Base-by-base conservation (phyloP, 805 yeast genomes). In the Pichia ethanolica region DNA sequence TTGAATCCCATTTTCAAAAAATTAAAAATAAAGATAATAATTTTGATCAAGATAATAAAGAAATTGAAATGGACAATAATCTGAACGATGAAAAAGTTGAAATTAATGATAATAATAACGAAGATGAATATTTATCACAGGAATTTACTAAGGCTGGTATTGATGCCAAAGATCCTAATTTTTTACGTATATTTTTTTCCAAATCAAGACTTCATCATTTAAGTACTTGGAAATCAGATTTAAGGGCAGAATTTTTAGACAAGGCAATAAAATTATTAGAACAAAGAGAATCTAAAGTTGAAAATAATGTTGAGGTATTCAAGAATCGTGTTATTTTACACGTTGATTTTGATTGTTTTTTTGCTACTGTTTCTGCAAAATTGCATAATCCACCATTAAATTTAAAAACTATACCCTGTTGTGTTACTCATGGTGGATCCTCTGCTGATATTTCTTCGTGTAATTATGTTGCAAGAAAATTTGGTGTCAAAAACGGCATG, bases 261-360 rank as follows among this genome's bases (percentile, higher is more conserved):
- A 66, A 65, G 44, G 79, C 84, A 12, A 56, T 78, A 1, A 59
- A 58, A 5, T 56, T 44, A 13, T 52, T 48, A 35, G 35, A 49
- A 33, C 46, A 46, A 46, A 37, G 60, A 42, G 42, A 47, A 34
- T 5, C 4, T 5, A 10, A 3, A 5, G 13, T 9, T 13, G 5
- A 5, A 11, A 14, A n/a, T 14, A 42, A 32, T 14, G 35, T 13
- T 30, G 5, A 6, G 2, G 27, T 38, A 40, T 30, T 9, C 8
- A 12, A 44, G 4, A 27, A 50, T 4, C 49, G 41, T 45, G 61
- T 75, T 1, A 77, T 90, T 9, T 62, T 90, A 48, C 97, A 91
- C 63, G 74, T 91, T 35, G 99, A 91, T 63, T 91, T 89, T 64
- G 99, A 91, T 64, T 89, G 96, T 55, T 91, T 93, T 59, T 91